These are phyloP conservation scores for Dimocarpus longan DNA, from an alignment of 345 rosid species.

Conservation along the genomic window DNA sequence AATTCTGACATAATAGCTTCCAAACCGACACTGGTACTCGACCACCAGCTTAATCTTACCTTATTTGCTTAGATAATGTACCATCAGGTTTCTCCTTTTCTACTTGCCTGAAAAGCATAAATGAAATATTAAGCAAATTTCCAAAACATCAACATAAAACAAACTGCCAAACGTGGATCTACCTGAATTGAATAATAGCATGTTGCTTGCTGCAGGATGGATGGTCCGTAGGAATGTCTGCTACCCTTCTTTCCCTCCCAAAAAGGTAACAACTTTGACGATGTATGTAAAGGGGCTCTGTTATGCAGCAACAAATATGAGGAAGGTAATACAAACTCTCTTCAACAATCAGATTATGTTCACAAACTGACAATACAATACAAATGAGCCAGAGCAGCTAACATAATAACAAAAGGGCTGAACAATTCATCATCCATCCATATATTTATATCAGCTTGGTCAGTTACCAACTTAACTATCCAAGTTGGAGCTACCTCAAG, in stretches of 20 bases:
- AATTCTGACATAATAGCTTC: neutral
- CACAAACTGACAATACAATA: neutral
- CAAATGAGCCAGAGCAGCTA: neutral
- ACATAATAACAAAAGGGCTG: neutral
- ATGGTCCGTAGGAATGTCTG: constrained; percentile 95
- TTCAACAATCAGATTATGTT: constrained; percentile 15
- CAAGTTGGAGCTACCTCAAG: neutral
- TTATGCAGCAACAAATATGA: constrained; percentile 12
- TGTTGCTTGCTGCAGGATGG: constrained; percentile 99
- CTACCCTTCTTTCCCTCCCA: constrained; percentile 92
- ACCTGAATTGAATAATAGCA: constrained; percentile 93
- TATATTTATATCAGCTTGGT: neutral
- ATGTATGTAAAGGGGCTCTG: constrained; percentile 95
- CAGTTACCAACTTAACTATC: constrained; percentile 10
- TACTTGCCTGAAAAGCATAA: constrained; percentile 59
- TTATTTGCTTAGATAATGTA: constrained; percentile 57
- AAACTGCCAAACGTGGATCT: constrained; percentile 28
- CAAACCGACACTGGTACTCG: constrained; percentile 1
- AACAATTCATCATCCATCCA: constrained; percentile 1
- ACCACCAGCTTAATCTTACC: constrained; percentile 39
- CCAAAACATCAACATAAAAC: neutral
- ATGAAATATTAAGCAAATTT: constrained; percentile 21
- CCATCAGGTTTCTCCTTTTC: constrained; percentile 84
- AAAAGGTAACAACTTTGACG: constrained; percentile 97
- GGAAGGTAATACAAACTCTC: neutral